phyloP scores from a whole-genome alignment of 345 rosid species.

The Lenwebbia sp. region DNA sequence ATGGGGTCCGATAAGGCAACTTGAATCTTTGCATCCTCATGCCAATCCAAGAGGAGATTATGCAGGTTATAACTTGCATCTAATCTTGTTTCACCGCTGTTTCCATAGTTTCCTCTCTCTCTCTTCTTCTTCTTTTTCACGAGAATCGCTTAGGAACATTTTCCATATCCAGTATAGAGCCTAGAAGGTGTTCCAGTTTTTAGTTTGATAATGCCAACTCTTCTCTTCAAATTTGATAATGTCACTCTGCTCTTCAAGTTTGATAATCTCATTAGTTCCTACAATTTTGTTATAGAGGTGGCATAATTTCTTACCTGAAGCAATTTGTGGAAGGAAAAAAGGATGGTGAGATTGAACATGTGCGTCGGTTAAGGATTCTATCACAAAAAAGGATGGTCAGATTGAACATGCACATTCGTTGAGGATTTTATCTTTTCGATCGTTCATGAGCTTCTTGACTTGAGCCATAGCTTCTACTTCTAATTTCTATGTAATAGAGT shows the following conservation, averaged over 20 bases:
- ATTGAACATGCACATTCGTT: neutral
- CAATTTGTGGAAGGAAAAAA: neutral
- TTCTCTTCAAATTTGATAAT: too few species aligned
- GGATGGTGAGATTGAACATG: neutral
- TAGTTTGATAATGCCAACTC: neutral
- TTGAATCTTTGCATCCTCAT: constrained; percentile 72
- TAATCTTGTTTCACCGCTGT: neutral
- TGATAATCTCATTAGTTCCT: neutral
- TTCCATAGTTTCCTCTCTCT: neutral
- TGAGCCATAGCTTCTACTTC: neutral
- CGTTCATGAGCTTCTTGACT: neutral
- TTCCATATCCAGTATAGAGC: neutral
- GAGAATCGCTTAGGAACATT: neutral
- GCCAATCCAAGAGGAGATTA: constrained; percentile 76
- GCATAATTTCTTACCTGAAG: neutral
- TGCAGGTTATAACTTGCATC: constrained; percentile 39
- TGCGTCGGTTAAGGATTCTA: neutral
- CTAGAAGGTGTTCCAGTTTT: neutral
- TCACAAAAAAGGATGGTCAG: neutral
- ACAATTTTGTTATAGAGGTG: neutral
- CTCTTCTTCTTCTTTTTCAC: neutral
- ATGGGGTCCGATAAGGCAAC: constrained; percentile 74
- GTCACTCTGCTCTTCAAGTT: neutral
- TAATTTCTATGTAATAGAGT: neutral
- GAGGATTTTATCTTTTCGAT: neutral